Evolutionary conservation across 345 rosid species (phyloP).

Genomic region (Sisymbrium irio): DNA sequence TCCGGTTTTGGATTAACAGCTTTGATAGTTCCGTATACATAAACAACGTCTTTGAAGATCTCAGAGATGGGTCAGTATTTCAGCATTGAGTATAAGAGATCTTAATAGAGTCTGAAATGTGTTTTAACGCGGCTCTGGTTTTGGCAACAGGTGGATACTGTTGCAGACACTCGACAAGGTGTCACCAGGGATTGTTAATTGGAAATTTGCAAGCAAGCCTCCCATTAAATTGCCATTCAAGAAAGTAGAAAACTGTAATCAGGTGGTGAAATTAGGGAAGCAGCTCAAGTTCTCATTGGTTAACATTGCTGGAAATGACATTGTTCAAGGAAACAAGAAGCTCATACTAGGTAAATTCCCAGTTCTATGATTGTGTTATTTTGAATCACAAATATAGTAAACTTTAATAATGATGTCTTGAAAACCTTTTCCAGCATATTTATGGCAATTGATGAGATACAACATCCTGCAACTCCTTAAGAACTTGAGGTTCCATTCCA

Average conservation of each 20-base stretch:
- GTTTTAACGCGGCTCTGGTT: background rate
- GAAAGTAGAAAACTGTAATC: constrained; percentile 97
- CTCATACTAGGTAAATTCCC: constrained; percentile 66
- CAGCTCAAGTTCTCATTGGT: constrained; percentile 94
- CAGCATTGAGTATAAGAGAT: background rate
- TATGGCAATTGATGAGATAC: constrained; percentile 97
- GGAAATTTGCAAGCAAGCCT: constrained; percentile 93
- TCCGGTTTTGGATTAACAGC: constrained; percentile 97
- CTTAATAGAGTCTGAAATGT: background rate
- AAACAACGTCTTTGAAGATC: constrained; percentile 92
- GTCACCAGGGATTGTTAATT: constrained; percentile 90
- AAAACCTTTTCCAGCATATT: constrained; percentile 53
- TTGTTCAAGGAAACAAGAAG: constrained; percentile 93
- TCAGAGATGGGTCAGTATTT: constrained; percentile 81
- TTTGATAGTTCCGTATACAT: constrained; percentile 72
- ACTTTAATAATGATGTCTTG: background rate
- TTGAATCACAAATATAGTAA: background rate
- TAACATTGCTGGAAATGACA: constrained; percentile 92
- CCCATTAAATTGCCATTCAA: constrained; percentile 94
- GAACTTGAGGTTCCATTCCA: constrained; percentile 87
- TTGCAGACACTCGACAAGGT: constrained; percentile 92
- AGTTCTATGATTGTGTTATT: background rate
- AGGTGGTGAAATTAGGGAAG: constrained; percentile 90
- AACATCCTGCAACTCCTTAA: constrained; percentile 90
- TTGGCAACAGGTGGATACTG: constrained; percentile 74